Percentiles rank a stretch among this genome's conserved stretches.
Evolutionary conservation across 164 flowering plant genomes (phyloP).

Genomic region (Annona squamosa): DNA sequence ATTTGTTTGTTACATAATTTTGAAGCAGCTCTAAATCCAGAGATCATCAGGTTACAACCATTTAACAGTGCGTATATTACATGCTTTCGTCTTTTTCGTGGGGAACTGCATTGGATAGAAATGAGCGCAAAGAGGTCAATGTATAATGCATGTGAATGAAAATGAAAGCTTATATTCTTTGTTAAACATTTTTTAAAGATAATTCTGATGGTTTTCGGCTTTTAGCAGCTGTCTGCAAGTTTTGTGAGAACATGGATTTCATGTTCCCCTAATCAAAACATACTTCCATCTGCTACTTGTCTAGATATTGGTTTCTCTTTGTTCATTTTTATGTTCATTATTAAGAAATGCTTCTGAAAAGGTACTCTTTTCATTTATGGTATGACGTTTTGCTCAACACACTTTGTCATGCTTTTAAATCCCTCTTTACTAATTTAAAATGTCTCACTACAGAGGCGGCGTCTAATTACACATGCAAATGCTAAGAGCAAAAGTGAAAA

Average conservation of each 20-base stretch:
- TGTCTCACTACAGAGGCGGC: conserved; percentile 56
- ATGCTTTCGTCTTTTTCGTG: too few relatives aligned
- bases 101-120: too few relatives aligned
- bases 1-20: background rate
- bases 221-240: too few relatives aligned
- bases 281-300: background rate
- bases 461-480: conserved; percentile 81
- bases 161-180: too few relatives aligned
- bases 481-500: conserved; percentile 97
- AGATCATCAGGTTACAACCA: too few relatives aligned
- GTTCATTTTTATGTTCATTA: background rate
- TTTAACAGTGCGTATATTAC: too few relatives aligned
- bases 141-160: too few relatives aligned
- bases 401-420: background rate
- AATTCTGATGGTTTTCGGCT: too few relatives aligned
- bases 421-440: background rate
- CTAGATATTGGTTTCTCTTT: background rate
- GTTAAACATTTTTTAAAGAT: too few relatives aligned
- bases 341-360: background rate
- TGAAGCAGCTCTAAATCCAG: background rate
- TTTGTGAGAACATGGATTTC: too few relatives aligned
- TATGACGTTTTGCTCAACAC: background rate
- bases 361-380: background rate
- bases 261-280: too few relatives aligned
- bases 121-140: too few relatives aligned